Evolutionary conservation across 2,329 filamentous ascomycete genomes (phyloP), one percentile per base, ranked within the genome.

Genomic region (Alternaria sp.): DNA sequence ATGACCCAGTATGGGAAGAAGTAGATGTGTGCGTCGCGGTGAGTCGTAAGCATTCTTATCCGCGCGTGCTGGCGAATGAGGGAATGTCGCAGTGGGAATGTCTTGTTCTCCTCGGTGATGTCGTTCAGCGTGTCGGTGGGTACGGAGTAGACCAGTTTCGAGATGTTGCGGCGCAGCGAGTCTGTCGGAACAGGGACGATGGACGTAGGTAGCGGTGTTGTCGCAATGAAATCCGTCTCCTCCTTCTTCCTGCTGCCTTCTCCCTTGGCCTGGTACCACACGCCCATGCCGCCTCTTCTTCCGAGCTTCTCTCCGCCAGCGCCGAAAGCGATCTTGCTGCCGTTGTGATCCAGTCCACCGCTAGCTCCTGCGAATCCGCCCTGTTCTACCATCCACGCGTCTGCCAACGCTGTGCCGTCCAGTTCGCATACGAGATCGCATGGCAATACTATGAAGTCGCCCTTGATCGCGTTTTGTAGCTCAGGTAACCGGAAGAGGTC

Each of bases 371-470:
- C 79, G 3, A 95, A 84, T 40, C 90, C 91, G 15, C 89, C 90
- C 54, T 93, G 88, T 70, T 91, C 89, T 28, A 94, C 88, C 91
- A 97, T 94, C 93, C 96, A 99, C 64, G 94, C 89, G 79, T 97
- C 93, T 3, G 97, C 82, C 21, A 98, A 85, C 66, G 90, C 88
- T 71, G 93, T 91, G 12, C 93, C 94, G 3, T 91, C 90, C 15
- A 98, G 83, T 75, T 97, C 94, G 77, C 93, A 97, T 43, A 99
- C 89, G 7, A 99, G 84, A 78, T 99, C 96, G 80, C 96, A 99
- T 0, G 96, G 95, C 5, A 99, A 84, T 4, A 98, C 88, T 25
- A 97, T 83, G 75, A 99, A 98, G 80, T 99, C 93, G 12, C 89
- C 89, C 57, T 88, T 93, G 71, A 99, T 88, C 8, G 89, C 86